Conservation (phyloP, 208 protist species). For the Angomonas desouzai region DNA sequence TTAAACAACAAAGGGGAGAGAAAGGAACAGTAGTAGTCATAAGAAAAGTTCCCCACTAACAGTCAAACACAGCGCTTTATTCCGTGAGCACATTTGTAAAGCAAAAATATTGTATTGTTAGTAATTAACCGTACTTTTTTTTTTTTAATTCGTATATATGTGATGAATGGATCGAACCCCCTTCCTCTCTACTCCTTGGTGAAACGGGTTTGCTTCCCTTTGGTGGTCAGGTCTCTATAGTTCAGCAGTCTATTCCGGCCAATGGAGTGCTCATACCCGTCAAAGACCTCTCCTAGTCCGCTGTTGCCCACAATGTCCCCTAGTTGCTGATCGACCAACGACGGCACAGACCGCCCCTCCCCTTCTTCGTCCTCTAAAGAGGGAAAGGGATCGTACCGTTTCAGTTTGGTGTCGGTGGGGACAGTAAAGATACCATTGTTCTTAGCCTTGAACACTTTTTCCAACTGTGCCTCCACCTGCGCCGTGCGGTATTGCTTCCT, state of each 20-base stretch:
- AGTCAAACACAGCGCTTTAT: no score
- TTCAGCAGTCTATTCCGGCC: slow-evolving; percentile 57
- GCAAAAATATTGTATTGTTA: slow-evolving; percentile 8
- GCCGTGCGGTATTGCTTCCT: slow-evolving; percentile 26
- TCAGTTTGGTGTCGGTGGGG: not conserved
- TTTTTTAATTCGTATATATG: not conserved
- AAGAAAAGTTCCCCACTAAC: no score
- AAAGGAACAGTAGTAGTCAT: no score
- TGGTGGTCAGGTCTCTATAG: slow-evolving; percentile 87
- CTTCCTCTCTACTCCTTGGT: slow-evolving; percentile 52
- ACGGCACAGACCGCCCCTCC: slow-evolving; percentile 15
- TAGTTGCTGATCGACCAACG: slow-evolving; percentile 86
- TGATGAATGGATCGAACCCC: slow-evolving; percentile 17
- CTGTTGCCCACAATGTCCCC: slow-evolving; percentile 46
- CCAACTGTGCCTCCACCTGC: slow-evolving; percentile 38
- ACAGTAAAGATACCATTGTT: slow-evolving; percentile 65
- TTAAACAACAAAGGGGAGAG: no score
- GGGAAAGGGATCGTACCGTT: slow-evolving; percentile 1
- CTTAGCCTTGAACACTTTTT: slow-evolving; percentile 59
- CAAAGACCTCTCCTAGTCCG: slow-evolving; percentile 45
- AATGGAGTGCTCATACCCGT: slow-evolving; percentile 68
- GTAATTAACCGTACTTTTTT: not conserved
- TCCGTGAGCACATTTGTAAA: no score
- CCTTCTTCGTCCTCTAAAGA: slow-evolving; percentile 7
- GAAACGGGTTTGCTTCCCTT: slow-evolving; percentile 73